Percentiles rank a stretch among this genome's conserved stretches.
phyloP scores from a whole-genome alignment of 2,329 filamentous ascomycete species.

The Exutisphaerella laricina region DNA sequence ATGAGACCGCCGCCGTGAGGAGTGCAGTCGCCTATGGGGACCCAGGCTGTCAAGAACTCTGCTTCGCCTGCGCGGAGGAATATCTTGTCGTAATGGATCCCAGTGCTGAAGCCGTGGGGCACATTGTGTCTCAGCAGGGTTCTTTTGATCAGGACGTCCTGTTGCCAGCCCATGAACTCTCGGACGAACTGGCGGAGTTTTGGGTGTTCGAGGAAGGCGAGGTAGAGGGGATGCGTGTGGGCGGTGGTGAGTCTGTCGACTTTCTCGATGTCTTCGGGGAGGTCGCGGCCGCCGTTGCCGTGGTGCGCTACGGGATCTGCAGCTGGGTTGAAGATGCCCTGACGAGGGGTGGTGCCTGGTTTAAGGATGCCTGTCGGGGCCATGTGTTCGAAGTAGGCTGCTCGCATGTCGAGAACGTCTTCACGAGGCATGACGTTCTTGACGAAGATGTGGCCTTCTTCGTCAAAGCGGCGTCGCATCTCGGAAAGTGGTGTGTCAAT shows the following conservation, averaged over 20 bases:
- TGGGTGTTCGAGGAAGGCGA: conserved; percentile 34
- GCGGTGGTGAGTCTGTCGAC: conserved; percentile 30
- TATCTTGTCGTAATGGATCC: conserved; percentile 41
- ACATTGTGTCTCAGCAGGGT: conserved; percentile 39
- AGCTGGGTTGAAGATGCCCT: conserved; percentile 39
- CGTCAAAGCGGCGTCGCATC: conserved; percentile 35
- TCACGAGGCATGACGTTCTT: conserved; percentile 41
- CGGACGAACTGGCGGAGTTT: conserved; percentile 34
- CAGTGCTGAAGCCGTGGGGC: conserved; percentile 35
- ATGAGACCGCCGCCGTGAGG: conserved; percentile 39
- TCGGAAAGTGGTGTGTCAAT: conserved; percentile 36
- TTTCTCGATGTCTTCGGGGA: conserved; percentile 26
- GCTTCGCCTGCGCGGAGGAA: conserved; percentile 39
- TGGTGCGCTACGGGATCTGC: conserved; percentile 31
- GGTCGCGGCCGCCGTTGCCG: conserved; percentile 26
- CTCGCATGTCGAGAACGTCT: conserved; percentile 39
- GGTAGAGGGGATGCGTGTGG: conserved; percentile 32
- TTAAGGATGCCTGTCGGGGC: conserved; percentile 37
- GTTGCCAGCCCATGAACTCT: conserved; percentile 36
- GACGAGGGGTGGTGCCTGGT: conserved; percentile 35
- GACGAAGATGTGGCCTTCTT: conserved; percentile 41
- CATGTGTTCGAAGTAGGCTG: conserved; percentile 39
- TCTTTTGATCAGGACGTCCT: conserved; percentile 33
- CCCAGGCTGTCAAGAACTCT: conserved; percentile 32
- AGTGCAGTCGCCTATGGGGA: conserved; percentile 37